Percentiles rank a stretch among this genome's conserved stretches.
Conservation (phyloP, 257 asterid genomes). For the Solanum piurae region DNA sequence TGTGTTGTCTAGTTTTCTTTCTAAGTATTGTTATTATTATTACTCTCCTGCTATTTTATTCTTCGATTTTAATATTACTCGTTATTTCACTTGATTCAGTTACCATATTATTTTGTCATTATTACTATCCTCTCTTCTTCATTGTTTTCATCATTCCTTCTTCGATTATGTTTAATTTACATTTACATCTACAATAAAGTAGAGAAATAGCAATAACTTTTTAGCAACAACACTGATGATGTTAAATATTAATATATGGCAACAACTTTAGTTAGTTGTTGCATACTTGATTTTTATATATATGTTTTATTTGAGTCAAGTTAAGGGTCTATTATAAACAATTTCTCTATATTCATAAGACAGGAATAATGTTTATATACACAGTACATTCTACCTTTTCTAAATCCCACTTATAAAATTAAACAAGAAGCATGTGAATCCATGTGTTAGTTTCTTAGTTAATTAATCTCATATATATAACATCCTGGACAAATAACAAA, state of each 20-base stretch:
- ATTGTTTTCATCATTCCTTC: background rate
- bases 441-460: background rate
- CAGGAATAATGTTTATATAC: no score
- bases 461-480: background rate
- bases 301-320: background rate
- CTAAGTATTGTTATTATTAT: background rate
- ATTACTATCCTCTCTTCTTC: background rate
- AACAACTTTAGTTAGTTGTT: no score
- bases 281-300: no score
- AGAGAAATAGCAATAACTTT: background rate
- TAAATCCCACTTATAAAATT: background rate
- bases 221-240: background rate
- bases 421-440: background rate
- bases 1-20: background rate
- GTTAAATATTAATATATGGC: background rate
- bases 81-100: background rate
- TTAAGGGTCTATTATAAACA: background rate
- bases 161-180: background rate
- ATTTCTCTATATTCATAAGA: no score
- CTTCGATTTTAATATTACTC: background rate
- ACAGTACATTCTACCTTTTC: no score
- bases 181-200: background rate
- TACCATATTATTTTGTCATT: background rate
- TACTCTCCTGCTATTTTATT: background rate
- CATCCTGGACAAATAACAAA: background rate